Conservation (phyloP, 495 filamentous ascomycete species). For the Aspergillus kassunensis region DNA sequence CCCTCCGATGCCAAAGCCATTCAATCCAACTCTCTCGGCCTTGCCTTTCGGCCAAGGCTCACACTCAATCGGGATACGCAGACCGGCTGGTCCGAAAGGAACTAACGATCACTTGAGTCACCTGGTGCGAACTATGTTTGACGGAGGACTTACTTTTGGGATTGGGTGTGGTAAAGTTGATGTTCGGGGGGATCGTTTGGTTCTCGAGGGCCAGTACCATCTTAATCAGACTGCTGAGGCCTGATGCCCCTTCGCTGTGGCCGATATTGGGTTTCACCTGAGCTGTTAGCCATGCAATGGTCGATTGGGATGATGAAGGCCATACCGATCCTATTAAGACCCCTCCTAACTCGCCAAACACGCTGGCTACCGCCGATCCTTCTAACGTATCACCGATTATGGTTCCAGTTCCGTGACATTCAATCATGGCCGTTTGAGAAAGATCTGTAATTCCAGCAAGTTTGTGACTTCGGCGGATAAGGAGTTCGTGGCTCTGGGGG, state of each 20-base stretch:
- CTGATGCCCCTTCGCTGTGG: constrained; percentile 50
- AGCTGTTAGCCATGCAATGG: background rate
- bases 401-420: constrained; percentile 33
- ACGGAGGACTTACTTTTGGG: constrained; percentile 17
- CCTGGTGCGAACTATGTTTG: no score
- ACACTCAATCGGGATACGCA: constrained; percentile 21
- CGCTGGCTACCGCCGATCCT: constrained; percentile 40
- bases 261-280: constrained; percentile 50
- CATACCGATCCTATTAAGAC: constrained; percentile 8
- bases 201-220: constrained; percentile 50
- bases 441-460: constrained; percentile 25
- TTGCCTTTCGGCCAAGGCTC: constrained; percentile 24
- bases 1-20: constrained; percentile 32
- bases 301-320: no score
- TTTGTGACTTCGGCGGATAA: constrained; percentile 35
- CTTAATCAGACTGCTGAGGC: constrained; percentile 56
- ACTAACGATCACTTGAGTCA: background rate
- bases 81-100: constrained; percentile 1
- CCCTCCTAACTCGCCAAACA: constrained; percentile 24
- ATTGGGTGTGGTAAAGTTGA: constrained; percentile 23
- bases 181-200: constrained; percentile 48
- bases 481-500: constrained; percentile 21
- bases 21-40: constrained; percentile 26
- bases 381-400: constrained; percentile 40
- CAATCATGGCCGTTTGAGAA: constrained; percentile 23